Conservation (phyloP, 73 alveolate species). For the Uronychia binucleata region DNA sequence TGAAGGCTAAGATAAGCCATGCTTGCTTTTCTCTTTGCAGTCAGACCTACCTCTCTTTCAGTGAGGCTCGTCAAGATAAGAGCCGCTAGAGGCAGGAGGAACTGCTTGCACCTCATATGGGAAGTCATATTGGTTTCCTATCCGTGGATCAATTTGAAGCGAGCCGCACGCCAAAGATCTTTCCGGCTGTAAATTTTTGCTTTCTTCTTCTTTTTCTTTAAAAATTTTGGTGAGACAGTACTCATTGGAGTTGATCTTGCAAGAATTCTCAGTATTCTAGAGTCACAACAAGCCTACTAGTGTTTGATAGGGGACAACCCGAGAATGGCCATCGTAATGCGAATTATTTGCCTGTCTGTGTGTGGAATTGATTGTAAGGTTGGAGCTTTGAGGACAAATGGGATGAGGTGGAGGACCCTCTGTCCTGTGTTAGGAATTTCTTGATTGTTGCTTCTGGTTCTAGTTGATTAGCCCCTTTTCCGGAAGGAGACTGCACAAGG, state of each 20-base stretch:
- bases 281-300: not conserved
- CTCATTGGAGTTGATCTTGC: not conserved
- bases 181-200: too few relatives aligned
- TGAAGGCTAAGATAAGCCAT: not conserved
- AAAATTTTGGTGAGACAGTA: not conserved
- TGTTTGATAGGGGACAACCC: not conserved
- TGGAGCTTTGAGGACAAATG: not conserved
- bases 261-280: not conserved
- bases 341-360: not conserved
- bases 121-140: not conserved
- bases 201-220: not conserved
- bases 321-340: not conserved
- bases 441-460: not conserved
- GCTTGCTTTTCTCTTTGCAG: not conserved
- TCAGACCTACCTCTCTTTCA: not conserved
- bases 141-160: not conserved
- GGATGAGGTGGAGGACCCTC: not conserved
- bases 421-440: not conserved
- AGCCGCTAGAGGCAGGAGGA: not conserved
- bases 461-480: not conserved
- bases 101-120: not conserved
- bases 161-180: too few relatives aligned
- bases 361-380: not conserved
- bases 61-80: not conserved
- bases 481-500: too few relatives aligned